phyloP scores from a whole-genome alignment of 2,329 filamentous ascomycete species.

The Fusarium aywerte region DNA sequence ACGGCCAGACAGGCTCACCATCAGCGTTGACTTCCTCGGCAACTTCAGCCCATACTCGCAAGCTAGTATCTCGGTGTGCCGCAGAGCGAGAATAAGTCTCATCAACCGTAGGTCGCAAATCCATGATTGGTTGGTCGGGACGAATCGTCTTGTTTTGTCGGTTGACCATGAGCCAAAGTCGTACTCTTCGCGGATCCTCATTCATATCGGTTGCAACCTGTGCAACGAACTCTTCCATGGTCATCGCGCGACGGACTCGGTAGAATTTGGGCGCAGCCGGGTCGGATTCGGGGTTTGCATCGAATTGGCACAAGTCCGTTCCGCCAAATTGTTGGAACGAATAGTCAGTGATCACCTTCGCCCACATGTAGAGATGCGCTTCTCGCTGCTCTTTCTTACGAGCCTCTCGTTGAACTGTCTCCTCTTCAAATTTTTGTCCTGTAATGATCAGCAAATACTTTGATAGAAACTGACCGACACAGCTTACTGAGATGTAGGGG shows the following conservation, averaged over 20 bases:
- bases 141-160: conserved; percentile 96
- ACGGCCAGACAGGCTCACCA: conserved; percentile 78
- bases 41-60: conserved; percentile 89
- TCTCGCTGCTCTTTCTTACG: conserved; percentile 91
- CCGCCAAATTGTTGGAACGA: conserved; percentile 85
- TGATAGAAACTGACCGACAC: background rate
- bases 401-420: conserved; percentile 79
- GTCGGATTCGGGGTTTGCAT: conserved; percentile 71
- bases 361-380: conserved; percentile 89
- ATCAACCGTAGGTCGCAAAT: conserved; percentile 79
- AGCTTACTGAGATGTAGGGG: conserved; percentile 80
- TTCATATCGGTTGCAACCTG: conserved; percentile 76
- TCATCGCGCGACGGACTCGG: conserved; percentile 78
- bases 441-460: conserved; percentile 30
- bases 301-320: conserved; percentile 82
- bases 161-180: conserved; percentile 98
- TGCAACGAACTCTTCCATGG: conserved; percentile 77
- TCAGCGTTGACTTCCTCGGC: conserved; percentile 73
- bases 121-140: conserved; percentile 86
- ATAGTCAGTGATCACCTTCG: conserved; percentile 82
- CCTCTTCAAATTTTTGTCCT: conserved; percentile 83
- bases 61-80: conserved; percentile 73
- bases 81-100: conserved; percentile 68
- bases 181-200: conserved; percentile 74
- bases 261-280: conserved; percentile 77